Evolutionary conservation across 768 basidiomycete species (phyloP), one percentile per base, ranked within the genome.

Genomic region (Boletus speciosus): DNA sequence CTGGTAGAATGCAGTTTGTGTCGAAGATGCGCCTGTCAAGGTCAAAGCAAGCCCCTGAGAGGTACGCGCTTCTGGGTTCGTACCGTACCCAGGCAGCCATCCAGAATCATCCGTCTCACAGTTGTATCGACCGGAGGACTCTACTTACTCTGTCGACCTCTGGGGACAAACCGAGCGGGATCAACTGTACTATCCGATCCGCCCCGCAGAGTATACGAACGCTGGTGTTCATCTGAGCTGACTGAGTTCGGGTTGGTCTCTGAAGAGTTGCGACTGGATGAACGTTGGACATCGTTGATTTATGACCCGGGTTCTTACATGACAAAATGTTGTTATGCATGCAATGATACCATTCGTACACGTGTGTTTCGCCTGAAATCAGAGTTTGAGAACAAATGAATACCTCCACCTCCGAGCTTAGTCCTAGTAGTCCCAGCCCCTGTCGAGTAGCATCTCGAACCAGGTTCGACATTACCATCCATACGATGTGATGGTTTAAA

Each of bases 1-100:
- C 85, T 0, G 88, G 87, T 5, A 80, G 81, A 54, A 85, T 81
- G 0, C 76, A 81, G 9, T 80, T 89, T 38, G 79, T 88, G 14
- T 79, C 81, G 2, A 71, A 74, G 9, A 76, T 77, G 59, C 71
- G 70, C 64, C 51, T 68, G 31, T 66, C 56, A 32, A 64, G 65
- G 19, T 53, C 54, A 25, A 58, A 50, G 39, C 58, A 60, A 36
- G 10, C 51, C 1, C 27, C 49, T 2, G 66, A 63, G 47, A 31
- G 1, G 23, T 3, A 3, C 56, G 52, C 48, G 14, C 53, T 9
- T 36, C 61, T n/a, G 61, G 47, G 39, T 51, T 41, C 12, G 3
- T 25, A 5, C 6, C 46, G 5, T 43, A 38, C 34, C 23, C 51
- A 10, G 21, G 23, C 14, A 39, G 1, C 37, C 50, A 52, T 3